These are phyloP conservation scores for Termitomyces sp. DNA, from an alignment of 768 basidiomycete genomes.

Conservation along the genomic window DNA sequence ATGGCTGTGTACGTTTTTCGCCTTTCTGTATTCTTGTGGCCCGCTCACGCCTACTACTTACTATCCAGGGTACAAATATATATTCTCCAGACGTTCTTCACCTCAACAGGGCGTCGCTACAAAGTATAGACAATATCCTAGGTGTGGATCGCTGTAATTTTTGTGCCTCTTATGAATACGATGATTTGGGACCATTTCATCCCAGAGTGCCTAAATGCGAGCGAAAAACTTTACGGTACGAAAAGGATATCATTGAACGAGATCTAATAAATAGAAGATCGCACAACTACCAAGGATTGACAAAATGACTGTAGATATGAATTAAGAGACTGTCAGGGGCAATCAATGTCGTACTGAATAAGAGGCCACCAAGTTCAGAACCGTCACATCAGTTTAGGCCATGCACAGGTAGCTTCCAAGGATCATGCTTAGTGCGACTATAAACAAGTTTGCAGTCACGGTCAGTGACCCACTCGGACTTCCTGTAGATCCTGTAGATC, in stretches of 20 bases:
- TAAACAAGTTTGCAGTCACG: not conserved
- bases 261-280: not conserved
- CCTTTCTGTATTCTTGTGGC: not conserved
- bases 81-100: conserved; percentile 93
- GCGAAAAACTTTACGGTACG: not conserved
- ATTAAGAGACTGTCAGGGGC: not conserved
- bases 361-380: not conserved
- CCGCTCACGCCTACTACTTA: not conserved
- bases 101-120: conserved; percentile 85
- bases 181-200: not conserved
- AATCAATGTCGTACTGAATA: not conserved
- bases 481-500: not conserved
- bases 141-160: conserved; percentile 2
- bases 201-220: not conserved
- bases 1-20: conserved; percentile 76
- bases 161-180: not conserved
- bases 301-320: not conserved
- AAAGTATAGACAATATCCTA: conserved; percentile 53
- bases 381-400: not conserved
- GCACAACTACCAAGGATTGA: not conserved
- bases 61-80: conserved; percentile 79
- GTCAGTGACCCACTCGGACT: not conserved
- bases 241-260: not conserved
- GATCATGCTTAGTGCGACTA: not conserved
- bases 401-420: not conserved